Evolutionary conservation across 2,329 filamentous ascomycete genomes (phyloP).

Genomic region (Ascochyta rabiei): DNA sequence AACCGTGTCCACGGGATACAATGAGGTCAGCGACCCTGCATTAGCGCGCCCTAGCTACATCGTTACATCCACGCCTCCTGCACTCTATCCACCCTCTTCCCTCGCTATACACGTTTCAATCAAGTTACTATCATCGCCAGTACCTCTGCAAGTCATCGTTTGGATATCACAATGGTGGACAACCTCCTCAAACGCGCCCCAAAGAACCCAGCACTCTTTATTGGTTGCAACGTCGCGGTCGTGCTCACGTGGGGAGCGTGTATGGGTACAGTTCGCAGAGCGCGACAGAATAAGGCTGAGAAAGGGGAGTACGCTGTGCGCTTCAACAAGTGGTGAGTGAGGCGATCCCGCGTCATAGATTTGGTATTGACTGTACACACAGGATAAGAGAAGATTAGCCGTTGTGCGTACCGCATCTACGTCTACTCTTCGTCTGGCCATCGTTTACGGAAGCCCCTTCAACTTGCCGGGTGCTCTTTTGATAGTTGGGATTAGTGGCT

Average conservation of each 20-base stretch:
- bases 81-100: neutral
- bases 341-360: neutral
- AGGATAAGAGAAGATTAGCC: conserved; percentile 10
- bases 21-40: conserved; percentile 11
- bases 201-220: conserved; percentile 10
- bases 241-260: conserved; percentile 10
- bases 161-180: conserved; percentile 4
- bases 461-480: no score
- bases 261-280: conserved; percentile 8
- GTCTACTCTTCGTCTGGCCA: no score
- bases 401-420: no score
- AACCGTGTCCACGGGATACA: neutral
- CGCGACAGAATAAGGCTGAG: neutral
- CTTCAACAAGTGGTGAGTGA: conserved; percentile 3
- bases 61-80: neutral
- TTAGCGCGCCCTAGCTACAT: neutral
- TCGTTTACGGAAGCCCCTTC: no score
- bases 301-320: neutral
- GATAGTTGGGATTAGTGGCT: no score
- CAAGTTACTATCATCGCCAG: neutral
- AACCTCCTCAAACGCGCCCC: conserved; percentile 10
- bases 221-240: conserved; percentile 10
- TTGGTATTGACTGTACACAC: neutral
- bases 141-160: neutral
- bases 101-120: neutral